Evolutionary conservation across 139 green algal species (phyloP).

Genomic region (Trebouxia sp.): DNA sequence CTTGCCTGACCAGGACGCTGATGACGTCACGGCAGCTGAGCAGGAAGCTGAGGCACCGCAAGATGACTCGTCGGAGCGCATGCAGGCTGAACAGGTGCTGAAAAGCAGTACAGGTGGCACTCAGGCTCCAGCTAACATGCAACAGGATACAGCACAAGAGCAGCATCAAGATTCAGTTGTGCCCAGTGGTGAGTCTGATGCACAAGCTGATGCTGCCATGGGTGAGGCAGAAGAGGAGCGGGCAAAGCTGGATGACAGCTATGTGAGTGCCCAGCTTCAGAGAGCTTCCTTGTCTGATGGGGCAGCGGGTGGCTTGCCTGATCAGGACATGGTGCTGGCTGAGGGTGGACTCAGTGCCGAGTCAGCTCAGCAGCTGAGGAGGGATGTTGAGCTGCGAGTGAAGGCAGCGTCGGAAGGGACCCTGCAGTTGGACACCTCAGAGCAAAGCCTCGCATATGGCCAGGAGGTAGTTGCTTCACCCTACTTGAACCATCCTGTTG

Average conservation of each 20-base stretch:
- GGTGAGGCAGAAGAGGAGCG: neutral
- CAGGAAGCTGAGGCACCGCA: conserved; percentile 26
- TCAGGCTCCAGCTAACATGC: neutral
- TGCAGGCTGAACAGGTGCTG: conserved; percentile 3
- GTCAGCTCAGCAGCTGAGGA: conserved; percentile 48
- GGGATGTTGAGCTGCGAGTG: conserved; percentile 62
- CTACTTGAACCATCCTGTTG: too few species aligned
- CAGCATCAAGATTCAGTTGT: conserved; percentile 33
- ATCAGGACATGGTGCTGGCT: conserved; percentile 28
- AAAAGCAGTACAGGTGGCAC: neutral
- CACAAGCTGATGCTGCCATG: conserved; percentile 31
- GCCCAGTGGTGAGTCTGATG: conserved; percentile 28
- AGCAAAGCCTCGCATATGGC: conserved; percentile 1
- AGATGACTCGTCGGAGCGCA: neutral
- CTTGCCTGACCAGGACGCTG: conserved; percentile 28
- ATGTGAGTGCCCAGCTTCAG: conserved; percentile 38
- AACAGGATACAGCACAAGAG: conserved; percentile 30
- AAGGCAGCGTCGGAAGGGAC: conserved; percentile 33
- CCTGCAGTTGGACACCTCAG: neutral
- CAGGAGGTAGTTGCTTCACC: too few species aligned
- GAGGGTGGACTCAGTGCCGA: conserved; percentile 30
- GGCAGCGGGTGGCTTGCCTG: neutral
- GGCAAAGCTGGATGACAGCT: conserved; percentile 19
- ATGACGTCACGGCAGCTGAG: conserved; percentile 27
- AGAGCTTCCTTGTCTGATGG: conserved; percentile 37